Conservation (phyloP, 2,329 filamentous ascomycete genomes). For the Xylaria digitata region DNA sequence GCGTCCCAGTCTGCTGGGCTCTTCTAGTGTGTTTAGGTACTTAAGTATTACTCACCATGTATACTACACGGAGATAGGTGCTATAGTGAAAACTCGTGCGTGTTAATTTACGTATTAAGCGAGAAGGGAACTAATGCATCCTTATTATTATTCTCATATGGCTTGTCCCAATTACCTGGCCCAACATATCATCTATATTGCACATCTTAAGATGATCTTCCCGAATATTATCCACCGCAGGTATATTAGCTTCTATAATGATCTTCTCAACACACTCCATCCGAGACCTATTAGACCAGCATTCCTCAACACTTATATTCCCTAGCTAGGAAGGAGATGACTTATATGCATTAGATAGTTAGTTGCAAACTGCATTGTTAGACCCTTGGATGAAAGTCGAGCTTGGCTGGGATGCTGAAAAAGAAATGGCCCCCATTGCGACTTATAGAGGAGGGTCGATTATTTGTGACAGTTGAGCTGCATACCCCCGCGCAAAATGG, state of each 20-base stretch:
- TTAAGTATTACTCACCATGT: not conserved
- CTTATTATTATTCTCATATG: slow-evolving; percentile 23
- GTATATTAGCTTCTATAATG: slow-evolving; percentile 23
- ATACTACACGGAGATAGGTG: not conserved
- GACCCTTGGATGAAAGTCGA: slow-evolving; percentile 23
- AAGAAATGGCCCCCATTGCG: slow-evolving; percentile 27
- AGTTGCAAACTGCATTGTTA: slow-evolving; percentile 2
- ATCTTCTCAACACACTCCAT: slow-evolving; percentile 2
- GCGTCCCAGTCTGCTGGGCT: slow-evolving; percentile 38
- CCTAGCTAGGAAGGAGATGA: not conserved
- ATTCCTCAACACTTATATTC: slow-evolving; percentile 21
- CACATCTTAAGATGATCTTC: slow-evolving; percentile 51
- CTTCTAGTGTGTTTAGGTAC: slow-evolving; percentile 15
- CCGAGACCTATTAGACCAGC: slow-evolving; percentile 9
- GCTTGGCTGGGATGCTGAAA: slow-evolving; percentile 25
- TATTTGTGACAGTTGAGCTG: slow-evolving; percentile 25
- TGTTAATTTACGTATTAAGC: slow-evolving; percentile 33
- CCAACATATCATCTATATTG: slow-evolving; percentile 47
- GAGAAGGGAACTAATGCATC: slow-evolving; percentile 47
- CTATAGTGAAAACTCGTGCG: slow-evolving; percentile 5
- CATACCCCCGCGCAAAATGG: slow-evolving; percentile 29
- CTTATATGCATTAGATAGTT: not conserved
- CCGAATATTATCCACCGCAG: slow-evolving; percentile 7
- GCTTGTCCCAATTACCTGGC: slow-evolving; percentile 34
- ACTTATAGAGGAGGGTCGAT: slow-evolving; percentile 18